Evolutionary conservation across 2,329 filamentous ascomycete species (phyloP), one percentile per base, ranked within the genome.

Genomic region (Aspergillus pseudoglaucus): DNA sequence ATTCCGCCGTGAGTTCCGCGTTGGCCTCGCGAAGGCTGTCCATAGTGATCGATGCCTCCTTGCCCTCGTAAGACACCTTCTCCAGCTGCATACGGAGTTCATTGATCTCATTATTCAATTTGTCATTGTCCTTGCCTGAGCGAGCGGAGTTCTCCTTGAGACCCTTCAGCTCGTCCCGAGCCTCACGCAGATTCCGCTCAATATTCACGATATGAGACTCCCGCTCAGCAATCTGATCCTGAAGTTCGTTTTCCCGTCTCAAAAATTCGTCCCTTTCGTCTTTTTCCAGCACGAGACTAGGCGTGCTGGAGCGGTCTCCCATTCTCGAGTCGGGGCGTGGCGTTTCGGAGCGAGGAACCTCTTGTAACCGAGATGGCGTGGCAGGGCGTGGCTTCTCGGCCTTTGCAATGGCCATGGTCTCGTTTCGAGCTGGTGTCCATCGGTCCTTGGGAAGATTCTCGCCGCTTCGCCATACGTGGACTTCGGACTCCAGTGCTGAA

Each of bases 191-290:
- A 51, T 81, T 82, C 69, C 93, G 87, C 68, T 97, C 91, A 0
- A 85, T 82, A 23, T 84, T 79, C 6, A 84, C 83, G 38, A 94
- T 84, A 56, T 86, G 83, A 2, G 86, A 84, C 69, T 98, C 93
- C 70, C 85, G 93, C 70, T 98, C 93, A 2, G 93, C 85, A 46
- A 98, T 80, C 72, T 97, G 91, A 65, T 98, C 93, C 67, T 97
- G 93, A 38, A 98, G 79, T 66, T 98, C 93, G 60, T 98, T 98
- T 67, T 98, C 93, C 47, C 93, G 83, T 60, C 89, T 82, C 55
- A 98, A 70, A 62, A 97, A 98, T 66, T 98, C 93, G 61, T 98
- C 93, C 51, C 90, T 85, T 71, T 98, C 93, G 59, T 98, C 93
- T 71, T 95, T 96, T 47, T 98, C 93, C 50, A 97, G 76, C 35